Evolutionary conservation across 148 eudicot species (phyloP), one percentile per base, ranked within the genome.

Genomic region (Dianthus caryophyllus): DNA sequence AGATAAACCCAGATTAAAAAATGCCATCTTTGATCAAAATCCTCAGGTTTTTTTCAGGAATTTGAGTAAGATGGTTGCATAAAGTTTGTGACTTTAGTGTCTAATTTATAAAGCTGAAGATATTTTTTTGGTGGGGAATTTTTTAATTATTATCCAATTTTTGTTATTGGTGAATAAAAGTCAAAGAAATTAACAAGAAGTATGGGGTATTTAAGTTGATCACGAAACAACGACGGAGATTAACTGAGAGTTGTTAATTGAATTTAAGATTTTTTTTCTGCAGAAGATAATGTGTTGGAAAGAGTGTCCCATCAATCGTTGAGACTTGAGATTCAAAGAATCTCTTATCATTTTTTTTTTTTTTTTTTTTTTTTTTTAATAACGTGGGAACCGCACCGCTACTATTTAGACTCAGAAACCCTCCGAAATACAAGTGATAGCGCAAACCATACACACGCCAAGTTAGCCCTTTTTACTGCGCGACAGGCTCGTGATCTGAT

Each of bases 231-330:
- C 64, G 64, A 11, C 38, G 64, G 30, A 20, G 2, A 38, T 60
- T 36, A 60, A 60, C 16, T 60, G 14, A 27, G 18, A 61, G 2
- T 30, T 33, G 36, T 11, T 26, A 33, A 30, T 14, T 4, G 18
- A 50, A 36, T 58, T 15, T 6, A 17, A n/a, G 38, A 33, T 58
- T 21, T 20, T 13, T 66, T 64, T 47, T 54, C 2, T 64, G 36
- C 82, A 86, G 96, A 88, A 71, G 44, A 78, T 66, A 66, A 66
- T 48, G 47, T 38, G 21, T 66, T 66, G 70, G 60, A 22, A 65
- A 30, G 6, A 22, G 65, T 75, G 70, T 64, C 15, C 49, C 39
- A 22, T 16, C 1, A 36, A 21, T 12, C 25, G 5, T 39, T n/a
- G 11, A 5, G 29, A 3, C 12, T 30, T 30, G 17, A 57, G 61